Evolutionary conservation across 1,139 yeast species (phyloP), one percentile per base, ranked within the genome.

Genomic region (Ogataea hybrid): DNA sequence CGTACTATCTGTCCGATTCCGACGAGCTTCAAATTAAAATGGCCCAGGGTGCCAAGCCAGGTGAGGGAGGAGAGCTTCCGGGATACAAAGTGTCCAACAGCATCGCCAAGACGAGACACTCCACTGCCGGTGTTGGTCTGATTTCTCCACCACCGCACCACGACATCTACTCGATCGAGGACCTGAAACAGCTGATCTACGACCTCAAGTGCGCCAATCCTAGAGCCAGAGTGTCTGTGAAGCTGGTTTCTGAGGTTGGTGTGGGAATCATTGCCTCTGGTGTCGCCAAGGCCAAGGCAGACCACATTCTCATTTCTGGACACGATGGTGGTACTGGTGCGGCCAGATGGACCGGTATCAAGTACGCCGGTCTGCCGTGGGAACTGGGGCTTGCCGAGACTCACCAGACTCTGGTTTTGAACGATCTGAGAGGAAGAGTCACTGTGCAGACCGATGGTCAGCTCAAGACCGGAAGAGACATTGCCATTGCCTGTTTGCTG

Each of bases 311-410:
- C 62, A 87, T 92, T 54, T 86, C 96, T 48, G 97, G 97, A 59
- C 97, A 94, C 63, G 97, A 90, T 67, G 98, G 98, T 79, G 98
- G 98, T 74, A 92, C 98, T 49, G 98, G 98, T 82, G 97, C 97
- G 44, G 92, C 97, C 44, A 81, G 95, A 66, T 87, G 95, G 87
- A 90, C 97, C 23, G 92, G 96, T 61, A 88, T 92, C 65, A 90
- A 90, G 66, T 83, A 89, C 63, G 97, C 98, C 42, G 97, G 97
- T 68, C 76, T 92, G 55, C 97, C 98, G 40, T 92, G 98, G 98
- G 98, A 92, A 68, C 77, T 92, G 56, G 98, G 98, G 62, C 77
- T 92, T 54, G 97, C 97, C 43, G 98, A 92, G 71, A 86, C 97
- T 17, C 98, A 92, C 63, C 98, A 92, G 72, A 92, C 98, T 29